Percentiles rank a stretch among this genome's conserved stretches.
Conservation (phyloP, 495 filamentous ascomycete species). For the Extremus antarcticus region DNA sequence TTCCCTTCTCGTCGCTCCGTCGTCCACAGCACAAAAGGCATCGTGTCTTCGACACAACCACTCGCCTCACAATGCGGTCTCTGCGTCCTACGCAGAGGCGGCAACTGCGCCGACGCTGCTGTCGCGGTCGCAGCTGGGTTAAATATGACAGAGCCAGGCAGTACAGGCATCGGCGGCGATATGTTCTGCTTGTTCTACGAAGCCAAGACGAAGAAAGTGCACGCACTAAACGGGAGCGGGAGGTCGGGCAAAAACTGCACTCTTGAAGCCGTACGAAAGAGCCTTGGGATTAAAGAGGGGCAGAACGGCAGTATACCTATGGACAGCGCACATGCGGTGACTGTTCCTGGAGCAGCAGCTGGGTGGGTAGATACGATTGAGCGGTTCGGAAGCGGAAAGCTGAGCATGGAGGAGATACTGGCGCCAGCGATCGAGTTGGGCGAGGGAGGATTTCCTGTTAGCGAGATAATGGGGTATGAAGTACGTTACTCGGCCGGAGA, state of each 20-base stretch:
- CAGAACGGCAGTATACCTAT: constrained; percentile 58
- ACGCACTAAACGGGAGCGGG: constrained; percentile 84
- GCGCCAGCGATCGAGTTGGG: constrained; percentile 75
- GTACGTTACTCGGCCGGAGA: constrained; percentile 40
- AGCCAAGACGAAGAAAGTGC: constrained; percentile 67
- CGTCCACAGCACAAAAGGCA: constrained; percentile 86
- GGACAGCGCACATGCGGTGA: constrained; percentile 66
- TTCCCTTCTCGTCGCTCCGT: constrained; percentile 82
- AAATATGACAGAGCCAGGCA: constrained; percentile 87
- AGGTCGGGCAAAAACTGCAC: constrained; percentile 60
- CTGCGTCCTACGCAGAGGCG: constrained; percentile 69
- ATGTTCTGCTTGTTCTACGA: constrained; percentile 96
- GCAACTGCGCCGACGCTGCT: constrained; percentile 93
- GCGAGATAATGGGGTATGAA: constrained; percentile 59
- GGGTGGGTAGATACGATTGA: constrained; percentile 92
- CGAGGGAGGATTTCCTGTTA: constrained; percentile 83
- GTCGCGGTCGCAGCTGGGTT: constrained; percentile 82
- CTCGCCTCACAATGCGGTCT: constrained; percentile 83
- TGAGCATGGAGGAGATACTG: constrained; percentile 68
- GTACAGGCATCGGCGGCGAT: constrained; percentile 95
- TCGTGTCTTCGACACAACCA: constrained; percentile 84
- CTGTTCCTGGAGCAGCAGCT: constrained; percentile 80
- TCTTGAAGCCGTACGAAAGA: constrained; percentile 55
- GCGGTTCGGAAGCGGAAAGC: constrained; percentile 79
- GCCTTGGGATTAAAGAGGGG: constrained; percentile 56